These are phyloP conservation scores for Murraya paniculata DNA, from an alignment of 345 rosid genomes.

Conservation along the genomic window DNA sequence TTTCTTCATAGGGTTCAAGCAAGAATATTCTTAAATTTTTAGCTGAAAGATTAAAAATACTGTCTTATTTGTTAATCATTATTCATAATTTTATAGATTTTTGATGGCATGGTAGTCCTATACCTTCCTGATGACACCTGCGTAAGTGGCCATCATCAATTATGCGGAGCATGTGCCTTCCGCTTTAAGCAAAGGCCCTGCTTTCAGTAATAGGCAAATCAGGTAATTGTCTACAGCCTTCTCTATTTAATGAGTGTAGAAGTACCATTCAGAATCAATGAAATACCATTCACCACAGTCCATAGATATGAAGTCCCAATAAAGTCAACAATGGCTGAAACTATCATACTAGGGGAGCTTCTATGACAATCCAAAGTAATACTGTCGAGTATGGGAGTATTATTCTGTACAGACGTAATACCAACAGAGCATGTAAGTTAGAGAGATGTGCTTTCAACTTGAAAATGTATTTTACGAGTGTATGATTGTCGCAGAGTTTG, in stretches of 20 bases:
- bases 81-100: constrained; percentile 41
- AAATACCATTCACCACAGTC: not conserved
- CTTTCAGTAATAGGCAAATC: constrained; percentile 23
- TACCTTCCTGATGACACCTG: constrained; percentile 93
- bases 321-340: not conserved
- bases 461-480: not conserved
- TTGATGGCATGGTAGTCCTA: constrained; percentile 98
- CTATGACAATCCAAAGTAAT: not conserved
- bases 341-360: not conserved
- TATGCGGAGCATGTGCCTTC: constrained; percentile 80
- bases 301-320: not conserved
- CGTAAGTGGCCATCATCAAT: constrained; percentile 80
- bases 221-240: no score
- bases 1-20: constrained; percentile 94
- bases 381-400: not conserved
- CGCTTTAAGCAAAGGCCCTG: constrained; percentile 53
- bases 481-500: not conserved
- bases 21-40: constrained; percentile 16
- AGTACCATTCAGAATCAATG: no score
- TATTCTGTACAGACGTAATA: not conserved
- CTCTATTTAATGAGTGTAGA: no score
- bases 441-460: not conserved
- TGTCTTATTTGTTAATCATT: not conserved
- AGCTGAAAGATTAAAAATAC: not conserved
- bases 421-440: not conserved